phyloP scores from a whole-genome alignment of 1,284 basidiomycete species.

The Heterobasidion parviporum region DNA sequence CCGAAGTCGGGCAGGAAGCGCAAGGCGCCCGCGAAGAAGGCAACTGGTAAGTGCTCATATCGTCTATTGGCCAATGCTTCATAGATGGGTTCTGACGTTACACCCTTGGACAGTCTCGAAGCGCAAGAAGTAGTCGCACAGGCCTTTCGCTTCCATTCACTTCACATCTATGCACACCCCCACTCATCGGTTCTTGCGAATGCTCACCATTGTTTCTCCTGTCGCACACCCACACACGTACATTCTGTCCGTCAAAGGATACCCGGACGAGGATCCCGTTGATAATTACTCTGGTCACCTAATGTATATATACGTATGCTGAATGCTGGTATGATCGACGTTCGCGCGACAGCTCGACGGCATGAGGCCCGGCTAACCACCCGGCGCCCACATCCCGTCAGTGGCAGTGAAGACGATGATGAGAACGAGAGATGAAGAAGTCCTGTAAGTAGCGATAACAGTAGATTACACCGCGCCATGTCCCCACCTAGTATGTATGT shows the following conservation, averaged over 20 bases:
- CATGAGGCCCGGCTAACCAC: too few relatives aligned
- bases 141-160: background rate
- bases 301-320: background rate
- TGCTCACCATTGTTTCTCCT: background rate
- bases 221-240: background rate
- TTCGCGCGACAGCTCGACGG: too few relatives aligned
- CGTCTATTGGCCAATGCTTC: too few relatives aligned
- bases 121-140: slow-evolving; percentile 19
- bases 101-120: slow-evolving; percentile 15
- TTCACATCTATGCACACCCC: background rate
- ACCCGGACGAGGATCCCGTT: background rate
- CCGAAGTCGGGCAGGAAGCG: slow-evolving; percentile 21
- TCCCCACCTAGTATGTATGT: background rate
- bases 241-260: too few relatives aligned
- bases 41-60: slow-evolving; percentile 3
- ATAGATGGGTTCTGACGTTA: background rate
- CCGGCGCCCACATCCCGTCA: too few relatives aligned
- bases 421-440: background rate
- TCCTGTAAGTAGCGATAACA: background rate
- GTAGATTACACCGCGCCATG: background rate
- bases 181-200: background rate
- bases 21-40: slow-evolving; percentile 19
- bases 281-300: background rate
- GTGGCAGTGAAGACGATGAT: too few relatives aligned
- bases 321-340: background rate